phyloP scores from a whole-genome alignment of 805 yeast species.

The Candida ascalaphidarum region DNA sequence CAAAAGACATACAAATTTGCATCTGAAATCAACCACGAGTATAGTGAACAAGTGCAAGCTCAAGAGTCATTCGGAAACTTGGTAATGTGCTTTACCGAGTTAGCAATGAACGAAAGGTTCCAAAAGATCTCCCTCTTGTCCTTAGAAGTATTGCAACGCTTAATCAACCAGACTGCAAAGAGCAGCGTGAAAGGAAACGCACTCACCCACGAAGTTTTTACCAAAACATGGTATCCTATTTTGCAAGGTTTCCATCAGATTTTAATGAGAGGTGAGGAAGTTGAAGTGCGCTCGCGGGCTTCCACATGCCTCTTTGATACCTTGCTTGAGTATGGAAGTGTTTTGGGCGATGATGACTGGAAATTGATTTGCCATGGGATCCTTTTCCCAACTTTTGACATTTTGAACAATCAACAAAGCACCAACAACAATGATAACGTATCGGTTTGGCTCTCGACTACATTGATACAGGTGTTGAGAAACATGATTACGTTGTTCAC shows the following conservation, averaged over 20 bases:
- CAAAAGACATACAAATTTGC: slow-evolving; percentile 56
- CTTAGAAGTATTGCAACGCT: slow-evolving; percentile 58
- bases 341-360: slow-evolving; percentile 77
- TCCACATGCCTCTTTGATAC: slow-evolving; percentile 76
- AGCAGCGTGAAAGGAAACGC: slow-evolving; percentile 13
- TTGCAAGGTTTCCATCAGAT: slow-evolving; percentile 78
- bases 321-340: slow-evolving; percentile 68
- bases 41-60: slow-evolving; percentile 51
- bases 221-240: slow-evolving; percentile 79
- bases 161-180: slow-evolving; percentile 53
- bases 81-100: slow-evolving; percentile 66
- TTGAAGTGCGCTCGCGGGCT: slow-evolving; percentile 89
- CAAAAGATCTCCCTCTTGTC: slow-evolving; percentile 79
- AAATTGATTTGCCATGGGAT: slow-evolving; percentile 66
- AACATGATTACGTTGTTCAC: slow-evolving; percentile 79
- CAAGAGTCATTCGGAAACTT: slow-evolving; percentile 66
- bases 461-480: slow-evolving; percentile 89
- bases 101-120: slow-evolving; percentile 76
- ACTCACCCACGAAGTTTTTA: slow-evolving; percentile 15
- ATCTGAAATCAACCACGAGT: slow-evolving; percentile 50
- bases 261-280: slow-evolving; percentile 87
- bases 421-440: slow-evolving; percentile 50
- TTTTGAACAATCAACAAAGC: slow-evolving; percentile 69
- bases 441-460: slow-evolving; percentile 94
- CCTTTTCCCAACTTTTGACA: slow-evolving; percentile 84